Base-by-base conservation (phyloP, 257 asterid genomes). In the Primulina huaijiensis region DNA sequence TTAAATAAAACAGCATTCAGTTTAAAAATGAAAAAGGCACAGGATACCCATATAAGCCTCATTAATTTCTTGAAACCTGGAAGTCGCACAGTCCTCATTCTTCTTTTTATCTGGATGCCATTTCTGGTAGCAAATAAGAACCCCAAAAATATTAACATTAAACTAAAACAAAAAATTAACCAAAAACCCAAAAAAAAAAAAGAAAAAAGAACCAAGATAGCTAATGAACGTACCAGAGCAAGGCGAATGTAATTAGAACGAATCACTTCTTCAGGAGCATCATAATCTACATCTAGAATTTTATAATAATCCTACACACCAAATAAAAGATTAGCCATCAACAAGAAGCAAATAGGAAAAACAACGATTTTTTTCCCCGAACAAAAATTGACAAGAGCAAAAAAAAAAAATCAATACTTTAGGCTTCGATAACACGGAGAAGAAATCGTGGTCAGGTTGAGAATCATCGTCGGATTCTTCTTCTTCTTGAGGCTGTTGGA, bases 101-200 rank as follows among this genome's bases (percentile, higher is more conserved):
- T 89, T 91, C 73, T 86, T 85, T 77, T 94, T 94, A 81, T 94
- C 97, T 30, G 99, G 99, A 73, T 94, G 99, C 97, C 97, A 94
- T 85, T 89, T 89, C 97, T 89, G 79, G 62, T 17, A n/a, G 57
- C 64, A 46, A 21, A 52, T 11, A 59, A 58, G 10, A 40, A 61
- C 30, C 35, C 25, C 2, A 68, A 53, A 64, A 35, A 1, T 3
- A 53, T 50, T 70, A 37, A 17, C 25, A 40, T 6, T 29, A 37
- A 31, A 25, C 46, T 17, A 74, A 30, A n/a, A 11, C 66, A 11
- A 29, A 16, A 59, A 69, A 23, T 7, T 31, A 19, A 37, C 35
- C 20, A 16, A 59, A 19, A 61, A 27, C 30, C 30, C 27, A 23
- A 23, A 23, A 23, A 23, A 23, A 69, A 5, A 33, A 23, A 23